phyloP scores from a whole-genome alignment of 1,284 basidiomycete species.

The Pterulicium gracile region DNA sequence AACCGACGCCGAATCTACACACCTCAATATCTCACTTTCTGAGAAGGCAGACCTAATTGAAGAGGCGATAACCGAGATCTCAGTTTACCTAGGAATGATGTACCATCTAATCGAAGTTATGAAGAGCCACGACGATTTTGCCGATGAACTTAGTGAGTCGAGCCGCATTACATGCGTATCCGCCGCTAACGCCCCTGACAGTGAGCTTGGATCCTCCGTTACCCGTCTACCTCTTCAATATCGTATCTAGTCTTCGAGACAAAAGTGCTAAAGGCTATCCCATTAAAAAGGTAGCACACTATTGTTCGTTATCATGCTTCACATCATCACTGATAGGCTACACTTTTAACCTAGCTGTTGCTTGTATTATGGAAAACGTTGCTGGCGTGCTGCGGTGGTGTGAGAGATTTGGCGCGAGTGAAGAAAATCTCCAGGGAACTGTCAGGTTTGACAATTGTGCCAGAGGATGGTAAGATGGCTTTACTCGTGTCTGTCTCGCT shows the following conservation, averaged over 20 bases:
- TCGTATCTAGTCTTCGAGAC: conserved; percentile 85
- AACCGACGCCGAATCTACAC: conserved; percentile 58
- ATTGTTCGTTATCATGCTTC: conserved; percentile 4
- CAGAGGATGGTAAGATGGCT: conserved; percentile 50
- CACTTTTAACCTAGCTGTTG: conserved; percentile 68
- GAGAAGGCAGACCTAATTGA: conserved; percentile 76
- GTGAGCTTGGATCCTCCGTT: conserved; percentile 94
- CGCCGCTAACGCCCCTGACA: conserved; percentile 26
- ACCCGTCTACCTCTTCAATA: conserved; percentile 85
- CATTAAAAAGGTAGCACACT: conserved; percentile 74
- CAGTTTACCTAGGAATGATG: conserved; percentile 84
- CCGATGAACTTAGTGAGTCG: conserved; percentile 85
- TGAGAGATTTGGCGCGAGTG: conserved; percentile 76
- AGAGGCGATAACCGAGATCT: conserved; percentile 84
- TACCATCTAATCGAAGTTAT: conserved; percentile 92
- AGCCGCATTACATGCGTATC: too few species aligned
- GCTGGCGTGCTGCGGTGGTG: conserved; percentile 86
- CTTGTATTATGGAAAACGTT: conserved; percentile 96
- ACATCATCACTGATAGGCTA: conserved; percentile 9
- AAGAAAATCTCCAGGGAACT: conserved; percentile 84
- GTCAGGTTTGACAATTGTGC: conserved; percentile 50
- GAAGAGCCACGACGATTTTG: conserved; percentile 86
- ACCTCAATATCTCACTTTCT: conserved; percentile 53
- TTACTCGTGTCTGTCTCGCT: background rate
- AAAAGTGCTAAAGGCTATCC: conserved; percentile 94